Evolutionary conservation across 768 basidiomycete genomes (phyloP), one percentile per base, ranked within the genome.

Genomic region (Rhodocollybia butyracea): DNA sequence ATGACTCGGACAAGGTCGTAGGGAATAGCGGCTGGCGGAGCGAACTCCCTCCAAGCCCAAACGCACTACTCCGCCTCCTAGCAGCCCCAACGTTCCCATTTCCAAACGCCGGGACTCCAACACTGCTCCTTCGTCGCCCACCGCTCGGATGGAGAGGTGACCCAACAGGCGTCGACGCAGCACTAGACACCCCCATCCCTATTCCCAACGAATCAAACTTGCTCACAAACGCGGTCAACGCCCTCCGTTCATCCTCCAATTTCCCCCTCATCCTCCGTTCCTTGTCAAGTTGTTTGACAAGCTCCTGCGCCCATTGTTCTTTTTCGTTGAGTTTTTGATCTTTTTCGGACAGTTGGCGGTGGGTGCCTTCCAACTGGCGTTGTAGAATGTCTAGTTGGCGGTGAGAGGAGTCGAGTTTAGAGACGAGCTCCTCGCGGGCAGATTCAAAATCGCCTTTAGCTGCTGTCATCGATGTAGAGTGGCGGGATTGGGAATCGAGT

Each of bases 191-290:
- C 58, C 13, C 71, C 70, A 8, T 69, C 66, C 70, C 69, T 30
- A 88, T 64, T 0, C 86, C 87, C 26, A 89, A 69, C 11, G 89
- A 77, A 68, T 94, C 91, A 63, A 93, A 91, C 66, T 88, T 90
- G 67, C 76, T 77, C 42, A 94, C 91, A 61, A 94, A 94, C 5
- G 89, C 80, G 3, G 88, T 82, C 38, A 94, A 75, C 8, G 89
- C 91, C 22, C 83, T 76, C 34, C 90, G 80, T 70, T 93, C 90
- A 41, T 86, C 86, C 66, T 93, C 90, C 48, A 92, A 69, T 60
- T 84, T 85, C 31, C 72, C 66, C 47, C 88, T 74, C 56, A 73
- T 80, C 76, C 81, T 85, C 69, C 84, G 87, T 75, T 93, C 91
- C 66, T 84, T 88, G 61, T 92, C 91, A 32, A 93, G 71, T 61